Percentiles rank a stretch among this genome's conserved stretches.
These are phyloP conservation scores for Fusarium oligoseptatum DNA, from an alignment of 2,329 filamentous ascomycete genomes.

Conservation along the genomic window DNA sequence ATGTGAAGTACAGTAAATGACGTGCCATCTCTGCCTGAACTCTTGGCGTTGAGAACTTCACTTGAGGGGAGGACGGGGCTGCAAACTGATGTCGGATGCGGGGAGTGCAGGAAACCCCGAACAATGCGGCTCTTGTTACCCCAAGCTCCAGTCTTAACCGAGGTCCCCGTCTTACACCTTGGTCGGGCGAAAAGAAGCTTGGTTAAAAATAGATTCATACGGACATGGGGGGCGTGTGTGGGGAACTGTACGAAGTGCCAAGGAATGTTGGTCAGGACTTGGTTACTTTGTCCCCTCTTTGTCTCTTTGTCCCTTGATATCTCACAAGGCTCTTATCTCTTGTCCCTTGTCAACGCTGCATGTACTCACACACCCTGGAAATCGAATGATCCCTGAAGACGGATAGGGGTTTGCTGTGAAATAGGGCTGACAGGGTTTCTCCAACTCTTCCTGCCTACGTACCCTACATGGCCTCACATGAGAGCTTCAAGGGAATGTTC, in stretches of 20 bases:
- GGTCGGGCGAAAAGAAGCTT: neutral
- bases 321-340: neutral
- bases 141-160: neutral
- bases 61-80: neutral
- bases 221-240: neutral
- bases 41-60: neutral
- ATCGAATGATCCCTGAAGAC: neutral
- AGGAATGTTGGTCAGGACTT: neutral
- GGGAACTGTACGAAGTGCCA: neutral
- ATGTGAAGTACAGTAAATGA: neutral
- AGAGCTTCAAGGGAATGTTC: neutral
- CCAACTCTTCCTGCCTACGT: neutral
- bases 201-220: slow-evolving; percentile 3
- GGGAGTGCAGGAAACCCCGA: slow-evolving; percentile 5
- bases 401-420: neutral
- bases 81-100: neutral
- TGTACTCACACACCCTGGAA: neutral
- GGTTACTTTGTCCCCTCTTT: neutral
- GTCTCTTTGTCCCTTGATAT: neutral
- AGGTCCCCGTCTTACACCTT: neutral
- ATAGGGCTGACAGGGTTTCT: neutral
- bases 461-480: neutral
- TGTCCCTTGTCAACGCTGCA: neutral
- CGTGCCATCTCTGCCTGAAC: neutral
- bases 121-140: slow-evolving; percentile 3